These are phyloP conservation scores for Ambrosiella xylebori DNA, from an alignment of 2,329 filamentous ascomycete species.

Conservation along the genomic window DNA sequence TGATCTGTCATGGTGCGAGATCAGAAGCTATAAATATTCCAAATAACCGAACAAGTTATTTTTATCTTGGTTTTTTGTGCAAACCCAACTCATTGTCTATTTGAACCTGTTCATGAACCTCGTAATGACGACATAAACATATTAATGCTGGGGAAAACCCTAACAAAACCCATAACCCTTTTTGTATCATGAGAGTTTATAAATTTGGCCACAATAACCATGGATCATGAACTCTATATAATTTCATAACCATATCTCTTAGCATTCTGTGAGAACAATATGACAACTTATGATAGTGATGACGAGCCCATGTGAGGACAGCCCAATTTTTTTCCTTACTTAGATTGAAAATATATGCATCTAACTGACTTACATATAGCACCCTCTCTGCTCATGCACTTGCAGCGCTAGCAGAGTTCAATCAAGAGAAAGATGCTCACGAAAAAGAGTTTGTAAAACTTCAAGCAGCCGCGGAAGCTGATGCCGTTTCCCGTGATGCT, in stretches of 20 bases:
- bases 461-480: slow-evolving; percentile 31
- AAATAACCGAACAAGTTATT: too few species aligned
- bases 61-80: too few species aligned
- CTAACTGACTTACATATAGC: slow-evolving; percentile 20
- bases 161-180: too few species aligned
- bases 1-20: neutral
- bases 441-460: slow-evolving; percentile 51
- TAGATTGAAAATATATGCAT: neutral
- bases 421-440: slow-evolving; percentile 51
- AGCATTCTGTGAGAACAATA: neutral
- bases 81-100: too few species aligned
- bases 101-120: too few species aligned
- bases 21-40: too few species aligned
- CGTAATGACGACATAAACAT: too few species aligned
- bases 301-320: slow-evolving; percentile 32
- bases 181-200: too few species aligned
- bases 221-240: too few species aligned
- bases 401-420: slow-evolving; percentile 55
- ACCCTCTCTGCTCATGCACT: slow-evolving; percentile 49
- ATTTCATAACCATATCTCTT: neutral
- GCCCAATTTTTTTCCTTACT: neutral
- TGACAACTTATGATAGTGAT: slow-evolving; percentile 17
- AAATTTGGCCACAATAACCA: too few species aligned
- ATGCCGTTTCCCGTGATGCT: slow-evolving; percentile 14
- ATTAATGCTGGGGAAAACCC: too few species aligned